These are phyloP conservation scores for Cercis canadensis DNA, from an alignment of 306 rosid genomes.

Conservation along the genomic window DNA sequence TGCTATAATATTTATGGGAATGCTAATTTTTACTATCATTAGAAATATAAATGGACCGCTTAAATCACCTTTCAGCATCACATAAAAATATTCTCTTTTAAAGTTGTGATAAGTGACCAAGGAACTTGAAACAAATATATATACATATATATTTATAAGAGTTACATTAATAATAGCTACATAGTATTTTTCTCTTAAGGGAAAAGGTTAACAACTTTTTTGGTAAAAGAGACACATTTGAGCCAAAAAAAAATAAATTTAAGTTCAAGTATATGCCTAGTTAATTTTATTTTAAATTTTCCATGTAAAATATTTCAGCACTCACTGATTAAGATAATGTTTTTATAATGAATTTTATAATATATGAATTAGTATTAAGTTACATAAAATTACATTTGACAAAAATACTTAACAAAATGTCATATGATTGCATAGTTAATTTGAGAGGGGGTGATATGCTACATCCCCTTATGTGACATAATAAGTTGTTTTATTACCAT, in stretches of 20 bases:
- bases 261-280: background rate
- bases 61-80: conserved; percentile 30
- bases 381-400: too few species aligned
- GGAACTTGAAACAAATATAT: background rate
- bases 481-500: too few species aligned
- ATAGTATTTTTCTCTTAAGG: background rate
- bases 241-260: background rate
- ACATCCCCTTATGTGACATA: too few species aligned
- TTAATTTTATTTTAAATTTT: background rate
- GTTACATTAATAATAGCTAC: background rate
- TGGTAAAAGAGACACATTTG: background rate
- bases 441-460: too few species aligned
- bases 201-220: conserved; percentile 20
- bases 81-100: background rate
- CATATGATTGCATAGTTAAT: too few species aligned
- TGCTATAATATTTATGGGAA: conserved; percentile 45
- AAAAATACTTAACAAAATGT: too few species aligned
- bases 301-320: background rate
- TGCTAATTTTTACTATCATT: conserved; percentile 26
- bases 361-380: too few species aligned
- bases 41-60: conserved; percentile 36
- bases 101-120: conserved; percentile 1
- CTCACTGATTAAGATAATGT: background rate
- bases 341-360: background rate
- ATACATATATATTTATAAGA: background rate